Evolutionary conservation across 2,329 filamentous ascomycete genomes (phyloP).

Genomic region (Fusarium falciforme): DNA sequence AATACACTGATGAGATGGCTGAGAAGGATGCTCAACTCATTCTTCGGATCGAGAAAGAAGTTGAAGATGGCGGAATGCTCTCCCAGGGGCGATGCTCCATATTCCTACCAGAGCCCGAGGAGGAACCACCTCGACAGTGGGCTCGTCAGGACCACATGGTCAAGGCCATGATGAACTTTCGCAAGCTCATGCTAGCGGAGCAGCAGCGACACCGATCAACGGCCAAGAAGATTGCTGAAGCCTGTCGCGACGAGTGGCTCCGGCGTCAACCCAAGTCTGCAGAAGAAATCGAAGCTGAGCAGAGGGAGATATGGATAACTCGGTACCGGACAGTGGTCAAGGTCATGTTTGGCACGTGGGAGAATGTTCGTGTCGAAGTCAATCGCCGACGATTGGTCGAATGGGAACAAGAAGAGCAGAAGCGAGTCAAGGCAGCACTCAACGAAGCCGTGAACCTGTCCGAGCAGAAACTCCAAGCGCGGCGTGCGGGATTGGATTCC

Average conservation of each 20-base stretch:
- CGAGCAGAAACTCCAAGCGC: conserved; percentile 74
- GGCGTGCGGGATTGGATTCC: conserved; percentile 65
- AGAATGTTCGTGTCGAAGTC: conserved; percentile 71
- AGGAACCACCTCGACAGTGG: conserved; percentile 83
- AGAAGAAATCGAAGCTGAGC: conserved; percentile 86
- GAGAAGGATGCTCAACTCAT: conserved; percentile 77
- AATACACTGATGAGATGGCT: conserved; percentile 71
- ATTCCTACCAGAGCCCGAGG: conserved; percentile 77
- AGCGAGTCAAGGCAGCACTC: conserved; percentile 73
- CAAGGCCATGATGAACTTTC: conserved; percentile 82
- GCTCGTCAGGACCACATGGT: conserved; percentile 88
- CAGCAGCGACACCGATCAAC: conserved; percentile 79
- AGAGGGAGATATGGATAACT: conserved; percentile 72
- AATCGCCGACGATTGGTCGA: conserved; percentile 69
- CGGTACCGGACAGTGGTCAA: conserved; percentile 79
- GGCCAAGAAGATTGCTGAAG: conserved; percentile 83
- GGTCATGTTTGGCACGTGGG: conserved; percentile 68
- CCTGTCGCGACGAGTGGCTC: conserved; percentile 81
- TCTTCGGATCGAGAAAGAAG: conserved; percentile 76
- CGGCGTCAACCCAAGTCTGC: conserved; percentile 78
- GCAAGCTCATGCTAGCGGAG: conserved; percentile 82
- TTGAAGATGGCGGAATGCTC: conserved; percentile 79
- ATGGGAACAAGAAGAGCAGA: conserved; percentile 75
- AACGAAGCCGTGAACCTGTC: conserved; percentile 80
- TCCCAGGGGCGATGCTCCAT: conserved; percentile 76